Percentiles rank a stretch among this genome's conserved stretches.
Conservation (phyloP, 2,329 filamentous ascomycete species). For the Juglanconis oblonga region DNA sequence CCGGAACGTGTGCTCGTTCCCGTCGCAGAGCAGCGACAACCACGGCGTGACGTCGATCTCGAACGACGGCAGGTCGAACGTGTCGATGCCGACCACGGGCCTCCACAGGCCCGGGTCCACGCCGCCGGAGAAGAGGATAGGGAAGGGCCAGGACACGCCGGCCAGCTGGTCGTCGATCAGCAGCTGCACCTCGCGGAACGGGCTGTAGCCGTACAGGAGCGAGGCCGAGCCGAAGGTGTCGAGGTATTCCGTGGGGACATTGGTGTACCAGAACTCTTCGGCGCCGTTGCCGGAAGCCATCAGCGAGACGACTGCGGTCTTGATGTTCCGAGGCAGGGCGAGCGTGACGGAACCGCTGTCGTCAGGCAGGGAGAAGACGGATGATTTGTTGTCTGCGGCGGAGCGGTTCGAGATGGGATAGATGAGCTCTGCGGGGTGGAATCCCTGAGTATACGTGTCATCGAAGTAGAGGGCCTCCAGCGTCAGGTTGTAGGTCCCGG, state of each 20-base stretch:
- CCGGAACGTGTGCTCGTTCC: slow-evolving; percentile 27
- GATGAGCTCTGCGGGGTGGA: slow-evolving; percentile 28
- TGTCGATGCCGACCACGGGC: slow-evolving; percentile 67
- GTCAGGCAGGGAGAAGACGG: slow-evolving; percentile 53
- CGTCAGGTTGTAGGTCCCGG: slow-evolving; percentile 56
- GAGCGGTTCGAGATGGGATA: slow-evolving; percentile 41
- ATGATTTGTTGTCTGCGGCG: slow-evolving; percentile 43
- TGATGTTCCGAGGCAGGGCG: slow-evolving; percentile 52
- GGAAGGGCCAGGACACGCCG: slow-evolving; percentile 67
- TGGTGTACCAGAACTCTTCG: slow-evolving; percentile 72
- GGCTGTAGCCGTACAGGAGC: slow-evolving; percentile 58
- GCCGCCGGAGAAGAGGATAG: slow-evolving; percentile 67
- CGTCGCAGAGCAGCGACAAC: slow-evolving; percentile 56
- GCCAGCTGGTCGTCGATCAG: slow-evolving; percentile 61
- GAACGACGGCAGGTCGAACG: slow-evolving; percentile 64
- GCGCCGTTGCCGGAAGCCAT: slow-evolving; percentile 61
- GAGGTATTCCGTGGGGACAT: slow-evolving; percentile 56
- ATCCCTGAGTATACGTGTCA: slow-evolving; percentile 26
- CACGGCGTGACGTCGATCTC: slow-evolving; percentile 69
- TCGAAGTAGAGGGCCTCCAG: slow-evolving; percentile 53
- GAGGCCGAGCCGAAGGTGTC: slow-evolving; percentile 50
- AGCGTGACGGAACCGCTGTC: slow-evolving; percentile 47
- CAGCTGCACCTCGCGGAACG: slow-evolving; percentile 66
- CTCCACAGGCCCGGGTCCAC: slow-evolving; percentile 66
- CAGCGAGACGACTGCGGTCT: slow-evolving; percentile 60